Evolutionary conservation across 345 rosid species (phyloP), one percentile per base, ranked within the genome.

Genomic region (Litchi chinensis): DNA sequence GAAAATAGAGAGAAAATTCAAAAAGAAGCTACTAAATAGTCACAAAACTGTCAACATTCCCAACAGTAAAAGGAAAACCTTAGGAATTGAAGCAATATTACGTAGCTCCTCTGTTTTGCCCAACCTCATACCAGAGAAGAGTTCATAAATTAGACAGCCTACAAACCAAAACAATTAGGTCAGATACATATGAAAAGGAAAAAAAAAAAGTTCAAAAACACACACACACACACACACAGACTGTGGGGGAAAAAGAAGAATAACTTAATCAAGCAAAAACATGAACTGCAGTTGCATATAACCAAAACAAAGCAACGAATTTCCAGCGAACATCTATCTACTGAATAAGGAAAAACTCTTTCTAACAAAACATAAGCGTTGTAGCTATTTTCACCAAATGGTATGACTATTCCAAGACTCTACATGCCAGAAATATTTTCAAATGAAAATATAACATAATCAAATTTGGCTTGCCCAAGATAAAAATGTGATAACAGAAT

Each of bases 61-160:
- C 11, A 43, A 71, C 26, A 48, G 40, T 26, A 71, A 24, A 80
- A 48, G 56, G 74, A 70, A 9, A 85, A 96, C 99, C 99, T 93
- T 96, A 7, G 99, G 97, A 80, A 94, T 96, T 85, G 97, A 89
- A 76, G 85, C 91, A 81, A 92, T 96, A 81, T 88, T 93, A n/a
- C 99, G 95, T 85, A 96, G 82, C 81, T 96, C 99, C 89, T 96
- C 98, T 46, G 99, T 96, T 89, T 87, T 96, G 46, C 88, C 91
- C 84, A 96, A 88, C 89, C 88, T 94, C 77, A 79, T 76, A 54
- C 92, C 90, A 85, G 99, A 93, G 85, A 96, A 96, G 79, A 94
- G 92, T 83, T 96, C 99, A 87, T 94, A 85, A 71, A 96, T 94
- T 76, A 96, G 91, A 85, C 99, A 96, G 44, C 99, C 99, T 96